A percentile compares a stretch with the other conserved stretches of the same genome.
phyloP scores from a whole-genome alignment of 768 basidiomycete species.

The Rhodosporidiobolus odoratus region DNA sequence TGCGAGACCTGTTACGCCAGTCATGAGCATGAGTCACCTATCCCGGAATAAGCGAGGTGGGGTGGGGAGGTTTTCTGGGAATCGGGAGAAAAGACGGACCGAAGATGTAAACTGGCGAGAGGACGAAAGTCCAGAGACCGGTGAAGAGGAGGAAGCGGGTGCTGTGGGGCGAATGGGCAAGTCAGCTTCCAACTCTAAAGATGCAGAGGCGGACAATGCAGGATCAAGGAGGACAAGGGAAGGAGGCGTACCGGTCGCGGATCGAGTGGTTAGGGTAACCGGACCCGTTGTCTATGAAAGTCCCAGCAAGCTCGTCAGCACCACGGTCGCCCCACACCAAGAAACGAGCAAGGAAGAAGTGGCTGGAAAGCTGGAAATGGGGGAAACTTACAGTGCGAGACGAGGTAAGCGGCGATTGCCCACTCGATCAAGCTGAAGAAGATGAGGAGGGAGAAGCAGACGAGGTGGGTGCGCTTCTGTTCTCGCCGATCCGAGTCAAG shows the following conservation, averaged over 20 bases:
- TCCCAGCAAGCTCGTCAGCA: neutral
- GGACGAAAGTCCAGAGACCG: constrained; percentile 37
- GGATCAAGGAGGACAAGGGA: neutral
- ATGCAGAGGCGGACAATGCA: neutral
- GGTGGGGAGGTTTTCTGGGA: neutral
- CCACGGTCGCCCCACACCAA: neutral
- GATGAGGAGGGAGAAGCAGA: constrained; percentile 29
- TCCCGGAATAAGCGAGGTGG: neutral
- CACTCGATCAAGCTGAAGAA: constrained; percentile 31
- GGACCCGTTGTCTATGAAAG: constrained; percentile 20
- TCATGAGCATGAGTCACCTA: no score
- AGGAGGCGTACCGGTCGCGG: constrained; percentile 20
- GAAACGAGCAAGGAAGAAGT: neutral
- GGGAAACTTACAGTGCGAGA: constrained; percentile 6
- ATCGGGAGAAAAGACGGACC: constrained; percentile 17
- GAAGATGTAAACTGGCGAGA: constrained; percentile 33
- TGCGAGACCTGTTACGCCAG: constrained; percentile 32
- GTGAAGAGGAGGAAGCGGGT: constrained; percentile 37
- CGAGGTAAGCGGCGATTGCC: constrained; percentile 28
- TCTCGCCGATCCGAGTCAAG: neutral
- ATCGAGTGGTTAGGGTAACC: constrained; percentile 23
- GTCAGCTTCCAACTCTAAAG: no score
- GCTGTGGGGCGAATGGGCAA: neutral
- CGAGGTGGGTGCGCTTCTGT: constrained; percentile 35
- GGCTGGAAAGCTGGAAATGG: neutral